These are phyloP conservation scores for Zasmidium citrigriseum DNA, from an alignment of 2,329 filamentous ascomycete species.

Conservation along the genomic window DNA sequence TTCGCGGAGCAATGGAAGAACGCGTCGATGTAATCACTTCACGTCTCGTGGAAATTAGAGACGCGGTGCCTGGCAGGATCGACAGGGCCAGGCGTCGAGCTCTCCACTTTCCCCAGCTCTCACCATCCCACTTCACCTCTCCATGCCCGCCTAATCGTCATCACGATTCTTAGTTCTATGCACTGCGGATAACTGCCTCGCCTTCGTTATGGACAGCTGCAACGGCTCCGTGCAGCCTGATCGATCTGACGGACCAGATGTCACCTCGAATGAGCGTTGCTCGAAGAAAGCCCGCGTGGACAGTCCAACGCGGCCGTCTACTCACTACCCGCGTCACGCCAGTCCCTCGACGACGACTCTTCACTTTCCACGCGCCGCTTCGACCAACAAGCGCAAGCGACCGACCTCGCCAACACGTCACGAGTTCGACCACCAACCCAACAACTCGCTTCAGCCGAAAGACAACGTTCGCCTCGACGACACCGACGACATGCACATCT, in stretches of 20 bases:
- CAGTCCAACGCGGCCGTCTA: neutral
- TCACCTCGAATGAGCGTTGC: neutral
- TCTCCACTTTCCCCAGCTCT: neutral
- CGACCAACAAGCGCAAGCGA: too few species aligned
- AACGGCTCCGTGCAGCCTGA: neutral
- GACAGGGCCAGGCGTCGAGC: neutral
- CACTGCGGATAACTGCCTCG: neutral
- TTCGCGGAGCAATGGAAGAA: neutral
- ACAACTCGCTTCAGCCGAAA: too few species aligned
- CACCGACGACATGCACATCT: too few species aligned
- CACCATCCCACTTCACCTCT: neutral
- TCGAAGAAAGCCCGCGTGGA: neutral
- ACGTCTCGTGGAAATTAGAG: neutral
- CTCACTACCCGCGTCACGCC: neutral
- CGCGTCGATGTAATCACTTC: neutral
- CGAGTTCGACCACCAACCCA: too few species aligned
- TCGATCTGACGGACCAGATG: neutral
- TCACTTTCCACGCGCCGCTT: neutral
- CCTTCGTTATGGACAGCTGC: neutral
- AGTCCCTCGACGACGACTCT: neutral
- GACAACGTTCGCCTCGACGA: too few species aligned
- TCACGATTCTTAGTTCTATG: neutral
- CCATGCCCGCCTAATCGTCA: neutral
- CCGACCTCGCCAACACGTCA: too few species aligned
- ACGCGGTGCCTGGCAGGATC: neutral